Percentiles rank a stretch among this genome's conserved stretches.
These are phyloP conservation scores for Metrosideros polymorpha DNA, from an alignment of 441 rosid species.

Conservation along the genomic window DNA sequence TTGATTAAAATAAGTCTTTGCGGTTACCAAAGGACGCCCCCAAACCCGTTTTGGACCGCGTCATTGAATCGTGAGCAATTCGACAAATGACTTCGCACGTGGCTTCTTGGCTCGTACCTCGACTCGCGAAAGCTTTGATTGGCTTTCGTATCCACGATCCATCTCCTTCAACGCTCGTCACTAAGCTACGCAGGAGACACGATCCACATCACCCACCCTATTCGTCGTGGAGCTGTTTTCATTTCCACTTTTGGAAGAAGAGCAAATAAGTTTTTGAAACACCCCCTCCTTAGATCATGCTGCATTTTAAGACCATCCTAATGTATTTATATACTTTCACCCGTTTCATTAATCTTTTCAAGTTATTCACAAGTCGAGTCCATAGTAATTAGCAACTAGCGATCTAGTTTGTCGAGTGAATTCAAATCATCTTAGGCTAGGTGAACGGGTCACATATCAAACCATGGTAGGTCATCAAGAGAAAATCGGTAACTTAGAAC, in stretches of 20 bases:
- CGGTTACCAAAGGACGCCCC: not conserved
- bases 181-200: not conserved
- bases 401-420: not conserved
- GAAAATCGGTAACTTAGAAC: not conserved
- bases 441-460: not conserved
- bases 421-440: not conserved
- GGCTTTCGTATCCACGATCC: not conserved
- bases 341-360: rapidly evolving
- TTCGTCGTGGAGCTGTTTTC: not conserved
- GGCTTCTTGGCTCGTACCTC: not conserved
- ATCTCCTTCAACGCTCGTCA: not conserved
- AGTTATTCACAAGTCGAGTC: not conserved
- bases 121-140: not conserved
- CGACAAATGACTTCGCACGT: not conserved
- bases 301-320: not conserved
- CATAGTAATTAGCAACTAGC: not conserved
- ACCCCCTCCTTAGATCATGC: not conserved
- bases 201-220: not conserved
- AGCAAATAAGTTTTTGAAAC: not conserved
- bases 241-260: rapidly evolving
- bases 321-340: not conserved
- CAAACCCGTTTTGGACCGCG: not conserved
- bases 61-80: not conserved
- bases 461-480: not conserved
- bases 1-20: not conserved